A percentile compares a stretch with the other conserved stretches of the same genome.
Conservation (phyloP, 139 green algal genomes). For the Haematococcus lacustris region DNA sequence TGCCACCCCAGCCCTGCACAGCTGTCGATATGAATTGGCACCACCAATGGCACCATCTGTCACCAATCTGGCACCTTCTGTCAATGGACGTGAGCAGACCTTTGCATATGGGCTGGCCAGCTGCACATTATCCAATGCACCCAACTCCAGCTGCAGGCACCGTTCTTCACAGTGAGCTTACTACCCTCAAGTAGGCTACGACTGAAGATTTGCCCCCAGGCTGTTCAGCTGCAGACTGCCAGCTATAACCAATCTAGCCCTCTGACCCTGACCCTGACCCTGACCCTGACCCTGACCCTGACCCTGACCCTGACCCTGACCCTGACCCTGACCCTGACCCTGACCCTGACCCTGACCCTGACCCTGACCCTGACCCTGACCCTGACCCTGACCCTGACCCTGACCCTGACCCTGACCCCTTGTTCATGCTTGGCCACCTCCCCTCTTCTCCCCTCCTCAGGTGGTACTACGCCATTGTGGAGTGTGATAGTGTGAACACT, state of each 20-base stretch:
- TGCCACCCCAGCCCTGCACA: too few relatives aligned
- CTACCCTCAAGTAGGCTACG: too few relatives aligned
- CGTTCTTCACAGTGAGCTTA: too few relatives aligned
- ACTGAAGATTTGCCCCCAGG: too few relatives aligned
- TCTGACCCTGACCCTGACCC: background rate
- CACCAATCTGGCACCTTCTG: background rate
- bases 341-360: background rate
- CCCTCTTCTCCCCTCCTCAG: too few relatives aligned
- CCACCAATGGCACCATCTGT: background rate
- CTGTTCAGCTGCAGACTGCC: too few relatives aligned
- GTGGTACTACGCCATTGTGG: slow-evolving; percentile 76
- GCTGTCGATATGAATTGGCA: background rate
- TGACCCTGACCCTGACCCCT: background rate
- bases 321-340: background rate
- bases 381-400: background rate
- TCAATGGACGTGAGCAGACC: background rate
- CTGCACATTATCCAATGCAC: background rate
- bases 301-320: background rate
- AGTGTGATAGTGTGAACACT: slow-evolving; percentile 63
- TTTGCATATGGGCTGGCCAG: background rate
- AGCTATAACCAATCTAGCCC: too few relatives aligned
- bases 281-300: background rate
- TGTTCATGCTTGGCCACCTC: background rate
- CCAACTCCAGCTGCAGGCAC: background rate
- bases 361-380: background rate